Conservation (phyloP, 306 rosid species). For the Rubus idaeus region DNA sequence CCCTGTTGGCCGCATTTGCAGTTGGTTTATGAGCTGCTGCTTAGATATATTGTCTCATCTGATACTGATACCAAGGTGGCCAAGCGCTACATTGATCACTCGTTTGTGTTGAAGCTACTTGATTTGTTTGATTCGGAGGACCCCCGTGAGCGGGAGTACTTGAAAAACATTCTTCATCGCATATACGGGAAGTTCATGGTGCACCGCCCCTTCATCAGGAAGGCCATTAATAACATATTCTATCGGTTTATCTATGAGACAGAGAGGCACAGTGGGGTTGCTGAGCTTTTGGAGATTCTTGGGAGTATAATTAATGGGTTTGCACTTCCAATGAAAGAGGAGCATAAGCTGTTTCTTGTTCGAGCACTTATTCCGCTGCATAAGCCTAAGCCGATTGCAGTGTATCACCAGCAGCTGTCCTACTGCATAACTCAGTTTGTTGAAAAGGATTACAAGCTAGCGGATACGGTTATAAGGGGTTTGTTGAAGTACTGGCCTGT, state of each 20-base stretch:
- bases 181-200: slow-evolving; percentile 98
- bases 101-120: slow-evolving; percentile 78
- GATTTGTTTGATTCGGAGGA: slow-evolving; percentile 93
- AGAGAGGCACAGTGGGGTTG: slow-evolving; percentile 81
- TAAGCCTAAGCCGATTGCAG: slow-evolving; percentile 63
- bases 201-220: slow-evolving; percentile 94
- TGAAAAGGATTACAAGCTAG: slow-evolving; percentile 94
- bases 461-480: slow-evolving; percentile 87
- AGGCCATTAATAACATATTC: slow-evolving; percentile 89
- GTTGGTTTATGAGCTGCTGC: slow-evolving; percentile 84
- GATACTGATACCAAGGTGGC: slow-evolving; percentile 94
- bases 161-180: slow-evolving; percentile 93
- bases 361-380: slow-evolving; percentile 92
- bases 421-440: slow-evolving; percentile 95
- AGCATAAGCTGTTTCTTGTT: slow-evolving; percentile 91
- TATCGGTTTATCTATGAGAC: slow-evolving; percentile 89
- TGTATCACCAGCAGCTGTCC: slow-evolving; percentile 90
- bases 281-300: slow-evolving; percentile 94
- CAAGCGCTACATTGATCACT: slow-evolving; percentile 87
- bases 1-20: slow-evolving; percentile 96
- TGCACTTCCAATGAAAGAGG: slow-evolving; percentile 99
- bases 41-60: slow-evolving; percentile 84
- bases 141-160: slow-evolving; percentile 88
- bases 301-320: slow-evolving; percentile 97
- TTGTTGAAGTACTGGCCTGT: slow-evolving; percentile 95